Percentiles rank a stretch among this genome's conserved stretches.
These are phyloP conservation scores for Aspergillus nidulans DNA, from an alignment of 495 filamentous ascomycete genomes.

Conservation along the genomic window DNA sequence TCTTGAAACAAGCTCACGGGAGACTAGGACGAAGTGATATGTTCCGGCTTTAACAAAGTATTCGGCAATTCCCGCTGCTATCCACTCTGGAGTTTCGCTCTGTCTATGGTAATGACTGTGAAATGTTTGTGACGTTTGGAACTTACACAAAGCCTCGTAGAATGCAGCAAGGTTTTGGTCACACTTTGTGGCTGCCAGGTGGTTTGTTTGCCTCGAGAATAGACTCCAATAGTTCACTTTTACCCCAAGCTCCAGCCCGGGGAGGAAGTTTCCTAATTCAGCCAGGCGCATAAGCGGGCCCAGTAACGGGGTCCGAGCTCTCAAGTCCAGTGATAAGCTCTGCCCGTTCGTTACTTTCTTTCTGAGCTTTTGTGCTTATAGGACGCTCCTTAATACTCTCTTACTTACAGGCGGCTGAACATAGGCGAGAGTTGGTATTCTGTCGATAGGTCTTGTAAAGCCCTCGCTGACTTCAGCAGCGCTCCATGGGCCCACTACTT, in stretches of 20 bases:
- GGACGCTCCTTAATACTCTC: too few relatives aligned
- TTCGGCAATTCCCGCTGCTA: constrained; percentile 5
- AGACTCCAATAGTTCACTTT: not conserved
- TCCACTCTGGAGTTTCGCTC: not conserved
- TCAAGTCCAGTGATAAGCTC: not conserved
- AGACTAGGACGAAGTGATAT: not conserved
- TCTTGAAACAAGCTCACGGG: not conserved
- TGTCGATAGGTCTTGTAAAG: too few relatives aligned
- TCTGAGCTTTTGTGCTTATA: too few relatives aligned
- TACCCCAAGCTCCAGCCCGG: too few relatives aligned
- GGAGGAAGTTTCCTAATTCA: not conserved
- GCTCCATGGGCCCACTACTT: not conserved
- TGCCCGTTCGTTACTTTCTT: not conserved
- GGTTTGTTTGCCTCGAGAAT: constrained; percentile 1
- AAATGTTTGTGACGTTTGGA: too few relatives aligned
- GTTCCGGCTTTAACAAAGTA: not conserved
- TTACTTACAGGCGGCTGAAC: too few relatives aligned
- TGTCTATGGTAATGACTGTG: too few relatives aligned
- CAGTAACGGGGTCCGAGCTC: not conserved
- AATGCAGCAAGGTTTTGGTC: not conserved
- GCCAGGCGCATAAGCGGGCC: constrained; percentile 7
- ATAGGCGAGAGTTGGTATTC: too few relatives aligned
- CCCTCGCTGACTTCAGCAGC: not conserved
- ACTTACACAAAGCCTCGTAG: not conserved
- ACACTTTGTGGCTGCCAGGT: not conserved